phyloP scores from a whole-genome alignment of 2,329 filamentous ascomycete genomes.

The Phyllosticta paracitricarpa region DNA sequence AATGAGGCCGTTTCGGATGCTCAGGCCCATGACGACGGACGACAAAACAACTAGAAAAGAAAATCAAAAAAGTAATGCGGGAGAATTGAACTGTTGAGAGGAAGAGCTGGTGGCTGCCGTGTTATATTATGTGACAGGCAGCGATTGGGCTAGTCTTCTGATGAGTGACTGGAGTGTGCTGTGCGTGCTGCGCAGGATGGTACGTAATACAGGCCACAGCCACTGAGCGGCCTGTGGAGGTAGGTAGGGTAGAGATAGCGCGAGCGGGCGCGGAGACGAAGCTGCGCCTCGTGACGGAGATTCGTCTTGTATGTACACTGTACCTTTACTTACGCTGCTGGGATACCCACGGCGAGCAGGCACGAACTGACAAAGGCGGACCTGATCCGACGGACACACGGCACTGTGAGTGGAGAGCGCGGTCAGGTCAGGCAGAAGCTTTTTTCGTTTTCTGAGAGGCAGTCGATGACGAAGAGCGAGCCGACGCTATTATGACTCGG shows the following conservation, averaged over 20 bases:
- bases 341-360: background rate
- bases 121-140: background rate
- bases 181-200: background rate
- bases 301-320: background rate
- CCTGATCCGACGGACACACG: background rate
- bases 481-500: background rate
- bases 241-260: background rate
- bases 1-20: constrained; percentile 4
- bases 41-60: background rate
- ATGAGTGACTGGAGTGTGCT: background rate
- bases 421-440: too few relatives aligned
- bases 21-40: background rate
- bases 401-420: too few relatives aligned
- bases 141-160: background rate
- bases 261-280: background rate
- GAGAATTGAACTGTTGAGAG: background rate
- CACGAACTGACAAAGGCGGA: background rate
- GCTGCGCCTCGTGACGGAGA: background rate
- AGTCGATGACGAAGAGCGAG: background rate
- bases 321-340: background rate
- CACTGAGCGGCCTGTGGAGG: background rate
- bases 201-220: background rate
- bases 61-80: background rate
- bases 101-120: background rate
- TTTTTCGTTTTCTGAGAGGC: background rate